Evolutionary conservation across 2,329 filamentous ascomycete genomes (phyloP), one percentile per base, ranked within the genome.

Genomic region (Exophiala xenobiotica): DNA sequence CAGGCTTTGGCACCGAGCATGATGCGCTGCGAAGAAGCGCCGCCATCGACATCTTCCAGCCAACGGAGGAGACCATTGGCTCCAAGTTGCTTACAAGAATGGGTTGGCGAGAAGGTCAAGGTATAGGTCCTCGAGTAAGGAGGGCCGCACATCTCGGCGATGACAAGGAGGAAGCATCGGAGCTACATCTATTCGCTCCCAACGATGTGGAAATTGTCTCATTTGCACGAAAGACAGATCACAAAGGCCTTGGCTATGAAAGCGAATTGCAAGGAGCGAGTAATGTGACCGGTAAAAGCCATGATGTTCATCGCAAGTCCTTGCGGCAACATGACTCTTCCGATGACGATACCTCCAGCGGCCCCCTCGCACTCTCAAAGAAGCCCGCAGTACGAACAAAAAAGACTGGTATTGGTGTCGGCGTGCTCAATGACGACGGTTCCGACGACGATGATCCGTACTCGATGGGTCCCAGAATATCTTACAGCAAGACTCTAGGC

Each of bases 381-480:
- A 45, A 61, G 35, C n/a, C 37, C 4, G n/a, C 38, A n/a, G 29
- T n/a, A 46, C 80, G 49, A 86, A 85, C 63, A 70, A 68, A 62
- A 52, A 78, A 78, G 46, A 82, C 86, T 2, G 89, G 87, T 0
- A 89, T 97, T 58, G 92, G 92, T 0, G 85, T 96, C 11, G 92
- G 92, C 0, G 78, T 96, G 1, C 71, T 97, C 39, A 96, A 97
- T 63, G 92, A 96, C 60, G 93, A 86, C 16, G 91, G 90, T 8
- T 96, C 92, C 3, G 93, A 97, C 60, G 91, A 96, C 39, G 93
- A 97, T 63, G 91, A 96, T 63, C 88, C 90, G 0, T 97, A 96
- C 65, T 88, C 92, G 51, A 85, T 97, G 46, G 92, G 92, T 0
- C 93, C 93, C 0, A 86, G 84, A 60, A 95, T 96, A 66, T 89